Base-by-base conservation (phyloP, 441 rosid species). In the Adansonia madagascariensis region DNA sequence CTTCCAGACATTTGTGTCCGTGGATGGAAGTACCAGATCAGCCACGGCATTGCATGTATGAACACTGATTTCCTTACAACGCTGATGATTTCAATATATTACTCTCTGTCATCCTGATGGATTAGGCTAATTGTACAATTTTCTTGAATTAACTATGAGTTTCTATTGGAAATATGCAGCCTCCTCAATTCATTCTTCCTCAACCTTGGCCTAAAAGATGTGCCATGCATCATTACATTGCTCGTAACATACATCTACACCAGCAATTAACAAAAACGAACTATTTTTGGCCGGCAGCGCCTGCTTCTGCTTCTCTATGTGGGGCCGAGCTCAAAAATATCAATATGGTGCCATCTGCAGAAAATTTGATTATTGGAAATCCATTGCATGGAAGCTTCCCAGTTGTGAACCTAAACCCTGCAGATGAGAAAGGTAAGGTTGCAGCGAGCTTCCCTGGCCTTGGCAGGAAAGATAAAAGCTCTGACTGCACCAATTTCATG, bases 131-230 rank as follows among this genome's bases (percentile, higher is more conserved):
- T 49, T 18, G 18, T 6, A 17, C 73, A 49, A 70, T n/a, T 17
- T 71, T 53, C 10, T 53, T 53, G 8, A 8, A 61, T 73, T 78
- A 68, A 67, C 68, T 60, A 11, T 35, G 62, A 17, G 64, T 74
- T 65, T 50, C 41, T 75, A 60, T 49, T 69, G 67, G 17, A 62
- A 75, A 78, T 44, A 52, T 71, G 79, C 85, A 83, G 82, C 79
- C 74, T 82, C 77, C 75, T 60, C 78, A 75, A 2, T 60, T 76
- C 82, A 68, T 61, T 81, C 82, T 71, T 65, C 73, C 84, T 65
- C 87, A 85, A 81, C 85, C 85, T 71, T 81, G 81, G 76, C 85
- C 89, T 77, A 86, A 82, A 78, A 83, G 83, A 74, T 88, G 91
- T 55, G 79, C 86, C 63, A 81, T 86, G 72, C 91, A 88, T 77